Evolutionary conservation across 257 asterid species (phyloP), one percentile per base, ranked within the genome.

Genomic region (Knoxia roxburghii): DNA sequence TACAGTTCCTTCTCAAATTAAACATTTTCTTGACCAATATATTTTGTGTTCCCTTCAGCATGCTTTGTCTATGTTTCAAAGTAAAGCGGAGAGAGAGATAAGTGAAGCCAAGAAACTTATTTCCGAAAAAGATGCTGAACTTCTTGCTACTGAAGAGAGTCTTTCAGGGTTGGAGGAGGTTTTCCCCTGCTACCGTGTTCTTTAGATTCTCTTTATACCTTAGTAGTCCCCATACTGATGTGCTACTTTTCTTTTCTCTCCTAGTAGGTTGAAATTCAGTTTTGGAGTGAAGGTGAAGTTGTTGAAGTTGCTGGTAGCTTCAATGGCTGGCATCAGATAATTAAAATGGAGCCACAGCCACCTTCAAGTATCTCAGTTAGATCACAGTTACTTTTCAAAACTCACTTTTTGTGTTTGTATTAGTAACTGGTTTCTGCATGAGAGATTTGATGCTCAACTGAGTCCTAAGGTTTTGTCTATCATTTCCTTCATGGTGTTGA

Each of bases 301-400:
- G 95, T 88, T 74, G 97, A 90, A 80, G 75, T 93, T 27, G 89
- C 97, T 23, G 97, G 98, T 45, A 93, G 95, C 82, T 93, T 90
- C 89, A 90, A 93, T 49, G 98, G 98, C 66, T 93, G 98, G 98
- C 86, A 83, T 73, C 86, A 84, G 8, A 79, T 59, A 49, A 77
- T 88, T 73, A 73, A 78, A 67, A 82, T 93, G 98, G 95, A 89
- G 20, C 57, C 60, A 46, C 73, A 75, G 46, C 76, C 72, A 65
- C 72, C 90, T 61, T 67, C 85, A 50, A 77, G 72, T 71, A 57
- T 57, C 78, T 27, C 68, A 15, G 77, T 72, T 45, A 79, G 72
- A 71, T 68, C 83, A 14, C 76, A 90, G 96, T 89, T 66, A 57
- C 4, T 56, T 18, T 45, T 68, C 54, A 39, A 37, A 11, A 43